phyloP scores from a whole-genome alignment of 2,329 filamentous ascomycete species.

The Paramyrothecium roridum region DNA sequence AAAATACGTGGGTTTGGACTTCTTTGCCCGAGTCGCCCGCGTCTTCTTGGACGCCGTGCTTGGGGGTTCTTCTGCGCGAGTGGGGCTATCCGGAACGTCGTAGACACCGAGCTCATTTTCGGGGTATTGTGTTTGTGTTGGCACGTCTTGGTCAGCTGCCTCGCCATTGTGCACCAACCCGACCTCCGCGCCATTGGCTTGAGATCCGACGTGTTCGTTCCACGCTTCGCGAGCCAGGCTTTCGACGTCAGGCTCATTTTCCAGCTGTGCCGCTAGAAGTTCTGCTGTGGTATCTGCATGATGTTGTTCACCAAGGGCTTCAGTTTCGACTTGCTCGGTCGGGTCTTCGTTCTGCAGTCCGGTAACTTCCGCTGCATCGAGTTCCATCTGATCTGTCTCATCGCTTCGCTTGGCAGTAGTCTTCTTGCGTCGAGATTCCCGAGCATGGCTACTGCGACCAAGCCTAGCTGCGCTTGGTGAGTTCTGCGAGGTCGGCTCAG shows the following conservation, averaged over 20 bases:
- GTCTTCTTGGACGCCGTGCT: constrained; percentile 18
- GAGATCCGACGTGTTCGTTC: constrained; percentile 27
- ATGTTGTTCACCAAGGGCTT: constrained; percentile 5
- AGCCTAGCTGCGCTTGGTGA: constrained; percentile 24
- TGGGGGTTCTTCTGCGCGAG: constrained; percentile 13
- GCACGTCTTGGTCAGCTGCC: constrained; percentile 9
- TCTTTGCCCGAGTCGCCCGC: constrained; percentile 39
- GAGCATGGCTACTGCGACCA: constrained; percentile 19
- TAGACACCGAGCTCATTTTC: constrained; percentile 15
- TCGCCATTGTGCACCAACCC: not conserved
- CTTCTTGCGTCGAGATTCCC: constrained; percentile 21
- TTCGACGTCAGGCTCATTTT: constrained; percentile 20
- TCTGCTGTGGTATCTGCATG: not conserved
- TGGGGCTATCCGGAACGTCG: constrained; percentile 18
- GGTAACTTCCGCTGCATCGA: constrained; percentile 10
- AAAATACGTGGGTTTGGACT: constrained; percentile 46
- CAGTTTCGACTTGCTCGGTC: constrained; percentile 4
- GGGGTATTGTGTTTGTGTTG: constrained; percentile 13
- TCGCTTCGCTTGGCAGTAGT: constrained; percentile 14
- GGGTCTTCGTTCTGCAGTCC: not conserved
- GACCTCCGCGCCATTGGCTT: constrained; percentile 4
- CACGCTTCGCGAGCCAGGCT: constrained; percentile 29
- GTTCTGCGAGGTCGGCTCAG: constrained; percentile 13
- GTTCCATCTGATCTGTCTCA: constrained; percentile 17
- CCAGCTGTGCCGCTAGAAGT: not conserved